Conservation (phyloP, 2,329 filamentous ascomycete species). For the Pestalotiopsis sp. region DNA sequence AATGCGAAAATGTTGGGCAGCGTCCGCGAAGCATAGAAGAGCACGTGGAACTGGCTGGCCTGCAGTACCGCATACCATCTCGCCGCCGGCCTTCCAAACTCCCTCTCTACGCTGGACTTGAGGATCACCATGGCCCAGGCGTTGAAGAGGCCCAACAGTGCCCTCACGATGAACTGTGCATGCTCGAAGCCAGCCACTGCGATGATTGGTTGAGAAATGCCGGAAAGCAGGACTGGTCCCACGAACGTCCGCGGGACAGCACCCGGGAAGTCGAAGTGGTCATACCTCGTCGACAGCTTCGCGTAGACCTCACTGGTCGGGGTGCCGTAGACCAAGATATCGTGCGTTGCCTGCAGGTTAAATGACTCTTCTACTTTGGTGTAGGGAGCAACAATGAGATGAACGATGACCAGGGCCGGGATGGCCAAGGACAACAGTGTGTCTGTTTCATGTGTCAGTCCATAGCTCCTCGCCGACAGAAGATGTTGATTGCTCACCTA, state of each 20-base stretch:
- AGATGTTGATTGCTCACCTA: background rate
- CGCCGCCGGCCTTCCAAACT: constrained; percentile 69
- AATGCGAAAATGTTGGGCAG: constrained; percentile 98
- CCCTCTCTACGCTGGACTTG: constrained; percentile 60
- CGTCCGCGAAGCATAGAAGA: constrained; percentile 90
- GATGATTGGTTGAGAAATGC: constrained; percentile 69
- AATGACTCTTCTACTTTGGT: constrained; percentile 99
- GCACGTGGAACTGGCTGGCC: constrained; percentile 84
- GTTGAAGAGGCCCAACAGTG: constrained; percentile 78
- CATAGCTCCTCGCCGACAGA: background rate
- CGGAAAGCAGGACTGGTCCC: constrained; percentile 76
- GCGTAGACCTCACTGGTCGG: constrained; percentile 58
- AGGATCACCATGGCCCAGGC: constrained; percentile 69
- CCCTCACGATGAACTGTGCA: constrained; percentile 68
- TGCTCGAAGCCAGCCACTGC: constrained; percentile 56
- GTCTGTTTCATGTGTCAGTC: constrained; percentile 35
- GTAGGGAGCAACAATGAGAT: constrained; percentile 78
- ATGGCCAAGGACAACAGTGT: constrained; percentile 55
- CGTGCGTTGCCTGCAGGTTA: constrained; percentile 92
- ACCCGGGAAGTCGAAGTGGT: constrained; percentile 89
- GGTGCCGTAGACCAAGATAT: constrained; percentile 81
- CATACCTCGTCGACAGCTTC: constrained; percentile 68
- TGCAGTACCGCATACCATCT: constrained; percentile 82
- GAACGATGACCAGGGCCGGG: constrained; percentile 65
- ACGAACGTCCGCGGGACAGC: constrained; percentile 90